Evolutionary conservation across 331 rosid genomes (phyloP).

Genomic region (Spiraea crenata): DNA sequence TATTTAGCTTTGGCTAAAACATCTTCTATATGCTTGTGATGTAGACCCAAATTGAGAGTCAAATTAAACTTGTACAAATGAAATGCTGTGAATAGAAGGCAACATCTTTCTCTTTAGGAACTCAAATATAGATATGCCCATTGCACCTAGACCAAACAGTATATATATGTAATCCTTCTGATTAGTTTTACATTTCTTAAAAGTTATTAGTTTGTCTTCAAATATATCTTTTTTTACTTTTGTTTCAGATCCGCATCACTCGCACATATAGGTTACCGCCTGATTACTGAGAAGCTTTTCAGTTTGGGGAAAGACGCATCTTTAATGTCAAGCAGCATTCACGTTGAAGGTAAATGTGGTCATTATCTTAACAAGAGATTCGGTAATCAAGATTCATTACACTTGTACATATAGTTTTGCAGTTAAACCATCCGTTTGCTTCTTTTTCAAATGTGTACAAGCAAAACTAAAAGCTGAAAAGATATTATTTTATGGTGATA

Average conservation of each 20-base stretch:
- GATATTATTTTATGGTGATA: neutral
- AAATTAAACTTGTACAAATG: neutral
- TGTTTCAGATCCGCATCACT: conserved; percentile 41
- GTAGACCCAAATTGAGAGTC: neutral
- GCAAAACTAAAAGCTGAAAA: neutral
- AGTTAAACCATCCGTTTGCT: neutral
- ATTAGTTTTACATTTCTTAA: too few species aligned
- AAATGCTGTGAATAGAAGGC: neutral
- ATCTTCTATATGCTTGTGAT: neutral
- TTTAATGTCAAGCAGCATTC: conserved; percentile 3
- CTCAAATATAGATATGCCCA: neutral
- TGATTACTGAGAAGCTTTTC: conserved; percentile 19
- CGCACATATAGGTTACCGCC: conserved; percentile 26
- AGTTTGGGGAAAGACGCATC: conserved; percentile 4
- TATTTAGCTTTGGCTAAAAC: neutral
- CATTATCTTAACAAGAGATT: neutral
- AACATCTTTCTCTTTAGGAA: neutral
- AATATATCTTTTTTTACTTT: neutral
- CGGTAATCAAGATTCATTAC: neutral
- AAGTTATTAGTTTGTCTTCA: too few species aligned
- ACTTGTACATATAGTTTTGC: conserved; percentile 4
- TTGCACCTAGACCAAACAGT: neutral
- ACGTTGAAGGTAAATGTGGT: neutral
- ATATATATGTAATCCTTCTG: neutral
- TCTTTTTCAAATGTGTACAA: neutral